Evolutionary conservation across 306 rosid genomes (phyloP).

Genomic region (Cicer bijugum): DNA sequence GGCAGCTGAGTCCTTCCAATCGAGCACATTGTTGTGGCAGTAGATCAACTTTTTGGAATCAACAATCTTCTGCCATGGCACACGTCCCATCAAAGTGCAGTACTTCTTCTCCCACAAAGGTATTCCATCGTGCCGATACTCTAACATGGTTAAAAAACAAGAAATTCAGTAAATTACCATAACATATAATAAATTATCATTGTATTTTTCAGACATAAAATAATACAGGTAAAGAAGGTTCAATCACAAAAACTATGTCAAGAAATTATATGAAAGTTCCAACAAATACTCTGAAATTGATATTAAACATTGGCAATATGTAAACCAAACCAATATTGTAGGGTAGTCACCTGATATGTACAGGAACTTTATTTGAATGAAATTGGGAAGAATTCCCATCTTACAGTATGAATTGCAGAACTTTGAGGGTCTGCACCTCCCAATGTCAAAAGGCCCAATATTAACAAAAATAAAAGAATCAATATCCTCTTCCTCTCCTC

Average conservation of each 20-base stretch:
- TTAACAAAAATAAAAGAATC: not conserved
- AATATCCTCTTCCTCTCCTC: not conserved
- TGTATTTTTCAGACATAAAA: constrained; percentile 15
- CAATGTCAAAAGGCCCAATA: not conserved
- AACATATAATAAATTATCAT: constrained; percentile 23
- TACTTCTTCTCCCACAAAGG: constrained; percentile 92
- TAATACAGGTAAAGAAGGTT: constrained; percentile 27
- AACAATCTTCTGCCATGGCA: constrained; percentile 83
- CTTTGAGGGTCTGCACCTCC: not conserved
- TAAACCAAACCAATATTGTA: constrained; percentile 30
- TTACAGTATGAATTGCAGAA: not conserved
- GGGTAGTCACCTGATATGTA: not conserved
- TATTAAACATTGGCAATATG: not conserved
- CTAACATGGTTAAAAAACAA: constrained; percentile 45
- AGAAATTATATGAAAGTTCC: constrained; percentile 7
- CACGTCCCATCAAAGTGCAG: constrained; percentile 61
- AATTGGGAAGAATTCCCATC: constrained; percentile 5
- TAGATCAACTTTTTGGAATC: constrained; percentile 56
- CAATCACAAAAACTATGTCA: not conserved
- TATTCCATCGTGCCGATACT: constrained; percentile 64
- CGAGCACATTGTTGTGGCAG: constrained; percentile 56
- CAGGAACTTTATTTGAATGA: not conserved
- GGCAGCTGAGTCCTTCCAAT: constrained; percentile 80
- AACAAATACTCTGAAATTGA: not conserved
- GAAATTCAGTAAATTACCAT: not conserved